These are phyloP conservation scores for Blakeslea trispora DNA, from an alignment of 371 early-diverging fungal species.

Conservation along the genomic window DNA sequence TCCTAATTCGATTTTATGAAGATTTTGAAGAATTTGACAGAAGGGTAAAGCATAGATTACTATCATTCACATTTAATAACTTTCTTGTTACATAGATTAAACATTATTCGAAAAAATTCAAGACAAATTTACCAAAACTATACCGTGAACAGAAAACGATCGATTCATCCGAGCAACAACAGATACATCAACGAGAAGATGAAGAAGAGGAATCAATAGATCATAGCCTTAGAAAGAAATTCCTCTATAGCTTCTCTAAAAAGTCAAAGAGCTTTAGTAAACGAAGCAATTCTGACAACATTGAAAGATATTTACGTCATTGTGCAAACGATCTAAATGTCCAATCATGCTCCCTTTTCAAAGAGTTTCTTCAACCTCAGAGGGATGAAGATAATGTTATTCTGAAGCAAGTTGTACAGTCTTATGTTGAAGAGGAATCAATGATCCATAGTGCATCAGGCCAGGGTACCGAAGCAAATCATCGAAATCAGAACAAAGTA, in stretches of 20 bases:
- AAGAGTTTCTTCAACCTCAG: constrained; percentile 50
- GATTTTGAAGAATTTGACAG: constrained; percentile 65
- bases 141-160: constrained; percentile 1
- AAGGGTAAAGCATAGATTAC: constrained; percentile 49
- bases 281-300: constrained; percentile 43
- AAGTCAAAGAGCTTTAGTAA: constrained; percentile 21
- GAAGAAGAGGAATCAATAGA: constrained; percentile 4
- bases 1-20: constrained; percentile 55
- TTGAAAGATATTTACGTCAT: constrained; percentile 42
- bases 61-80: neutral
- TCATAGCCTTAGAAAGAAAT: constrained; percentile 19
- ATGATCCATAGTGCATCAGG: constrained; percentile 4
- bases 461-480: neutral
- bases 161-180: neutral
- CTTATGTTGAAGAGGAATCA: constrained; percentile 22
- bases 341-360: constrained; percentile 40
- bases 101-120: constrained; percentile 33
- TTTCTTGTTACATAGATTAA: constrained; percentile 28
- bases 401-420: constrained; percentile 27
- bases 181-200: constrained; percentile 1
- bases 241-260: constrained; percentile 23
- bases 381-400: constrained; percentile 44
- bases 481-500: neutral
- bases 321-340: constrained; percentile 41
- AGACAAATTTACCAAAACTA: constrained; percentile 28